These are phyloP conservation scores for Diaporthe amygdali DNA, from an alignment of 2,329 filamentous ascomycete genomes.

Conservation along the genomic window DNA sequence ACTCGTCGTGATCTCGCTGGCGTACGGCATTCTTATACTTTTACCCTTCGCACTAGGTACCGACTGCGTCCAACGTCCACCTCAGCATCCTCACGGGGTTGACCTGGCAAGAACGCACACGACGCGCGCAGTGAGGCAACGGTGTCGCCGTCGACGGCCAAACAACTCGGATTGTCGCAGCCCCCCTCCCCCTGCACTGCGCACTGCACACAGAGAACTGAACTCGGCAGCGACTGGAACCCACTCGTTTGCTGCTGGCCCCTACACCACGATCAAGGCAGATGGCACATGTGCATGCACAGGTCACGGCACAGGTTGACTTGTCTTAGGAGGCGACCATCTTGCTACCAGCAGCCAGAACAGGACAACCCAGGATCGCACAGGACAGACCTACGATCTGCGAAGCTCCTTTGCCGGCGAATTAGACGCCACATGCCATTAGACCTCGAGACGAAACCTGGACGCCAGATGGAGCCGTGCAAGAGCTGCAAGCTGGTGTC, in stretches of 20 bases:
- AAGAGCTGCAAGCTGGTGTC: conserved; percentile 24
- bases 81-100: conserved; percentile 10
- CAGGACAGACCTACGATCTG: conserved; percentile 9
- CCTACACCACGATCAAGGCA: conserved; percentile 7
- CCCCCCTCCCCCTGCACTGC: neutral
- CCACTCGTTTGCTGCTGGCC: conserved; percentile 11
- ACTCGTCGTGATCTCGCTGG: neutral
- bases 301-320: conserved; percentile 14
- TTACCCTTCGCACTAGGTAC: neutral
- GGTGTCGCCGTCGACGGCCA: conserved; percentile 11
- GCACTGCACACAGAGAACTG: too few relatives aligned
- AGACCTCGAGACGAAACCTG: conserved; percentile 13
- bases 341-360: neutral
- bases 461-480: conserved; percentile 25
- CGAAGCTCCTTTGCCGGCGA: neutral
- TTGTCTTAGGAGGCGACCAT: conserved; percentile 6
- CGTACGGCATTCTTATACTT: neutral
- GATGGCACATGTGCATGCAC: conserved; percentile 12
- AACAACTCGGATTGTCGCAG: conserved; percentile 2
- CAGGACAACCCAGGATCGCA: neutral
- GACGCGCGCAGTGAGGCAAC: neutral
- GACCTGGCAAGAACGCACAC: neutral
- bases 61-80: neutral
- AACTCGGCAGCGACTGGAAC: neutral
- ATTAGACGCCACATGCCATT: conserved; percentile 14